Base-by-base conservation (phyloP, 768 basidiomycete genomes). In the Phaeolepiota aurea region DNA sequence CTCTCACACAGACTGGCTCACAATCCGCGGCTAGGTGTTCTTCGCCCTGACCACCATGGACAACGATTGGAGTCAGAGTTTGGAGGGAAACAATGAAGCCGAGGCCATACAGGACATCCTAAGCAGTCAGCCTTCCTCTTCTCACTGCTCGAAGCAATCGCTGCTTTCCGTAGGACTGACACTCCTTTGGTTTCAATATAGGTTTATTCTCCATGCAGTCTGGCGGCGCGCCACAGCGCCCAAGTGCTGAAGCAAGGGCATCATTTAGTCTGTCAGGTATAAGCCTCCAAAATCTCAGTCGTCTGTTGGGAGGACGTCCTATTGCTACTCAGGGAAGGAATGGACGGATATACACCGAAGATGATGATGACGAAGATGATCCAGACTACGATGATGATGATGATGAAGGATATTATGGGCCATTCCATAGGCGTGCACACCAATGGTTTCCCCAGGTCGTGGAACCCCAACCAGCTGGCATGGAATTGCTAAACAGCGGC, bases 401-500 rank as follows among this genome's bases (percentile, higher is more conserved):
- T n/a, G 67, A 61, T 0, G 64, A 74, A 18, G 54, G 53, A 2
- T 65, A 63, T 10, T 58, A 62, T 3, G 32, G 15, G 5, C 11
- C 57, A 58, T 0, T 57, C 64, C 12, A 55, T 61, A 14, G 62
- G 64, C 13, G 63, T 3, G 52, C 57, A n/a, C 41, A 30, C 21
- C 38, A 46, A 32, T 64, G 59, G 61, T 59, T 51, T 49, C 56
- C 53, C 47, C 55, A 50, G 46, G 65, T 72, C 16, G 75, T 58
- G 14, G 72, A 81, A 43, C 83, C 87, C 4, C 74, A 82, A 56
- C 50, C 72, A 38, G 68, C 62, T 21, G 90, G 90, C 2, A 51
- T 79, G 12, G 66, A 74, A 31, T 66, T 94, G 10, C 67, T 88
- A 7, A 72, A 72, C 48, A 71, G 79, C 48, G 90, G 90, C 34